Evolutionary conservation across 176 grass and related monocot genomes (phyloP).

Genomic region (Dendrocalamus sinicus): DNA sequence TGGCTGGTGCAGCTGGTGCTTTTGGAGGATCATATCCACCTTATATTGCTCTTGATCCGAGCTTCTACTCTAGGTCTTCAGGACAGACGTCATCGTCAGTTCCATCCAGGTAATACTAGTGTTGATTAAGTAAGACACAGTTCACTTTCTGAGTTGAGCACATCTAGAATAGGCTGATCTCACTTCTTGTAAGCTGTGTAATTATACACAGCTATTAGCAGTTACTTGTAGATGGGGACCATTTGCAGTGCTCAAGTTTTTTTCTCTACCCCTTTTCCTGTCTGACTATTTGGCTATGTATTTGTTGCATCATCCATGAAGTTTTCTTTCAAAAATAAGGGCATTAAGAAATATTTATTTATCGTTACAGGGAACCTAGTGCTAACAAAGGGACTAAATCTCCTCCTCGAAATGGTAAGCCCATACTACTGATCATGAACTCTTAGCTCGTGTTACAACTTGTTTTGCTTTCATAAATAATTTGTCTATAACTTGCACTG

Average conservation of each 20-base stretch:
- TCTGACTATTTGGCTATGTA: conserved; percentile 3
- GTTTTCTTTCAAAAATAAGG: background rate
- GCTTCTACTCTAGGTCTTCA: conserved; percentile 73
- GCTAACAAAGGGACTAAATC: conserved; percentile 47
- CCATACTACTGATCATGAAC: conserved; percentile 20
- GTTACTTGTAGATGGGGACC: background rate
- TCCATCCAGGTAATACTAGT: conserved; percentile 59
- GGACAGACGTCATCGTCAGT: conserved; percentile 61
- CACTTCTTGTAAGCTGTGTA: conserved; percentile 1
- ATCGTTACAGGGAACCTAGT: conserved; percentile 52
- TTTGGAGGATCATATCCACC: conserved; percentile 81
- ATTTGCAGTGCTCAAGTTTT: background rate
- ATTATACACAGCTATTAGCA: background rate
- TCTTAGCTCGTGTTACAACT: conserved; percentile 22
- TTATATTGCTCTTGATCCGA: conserved; percentile 81
- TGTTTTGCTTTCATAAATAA: conserved; percentile 34
- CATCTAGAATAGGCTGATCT: background rate
- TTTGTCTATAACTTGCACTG: conserved; percentile 31
- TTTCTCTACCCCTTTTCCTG: background rate
- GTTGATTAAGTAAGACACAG: background rate
- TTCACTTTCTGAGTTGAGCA: background rate
- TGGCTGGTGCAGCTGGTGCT: conserved; percentile 72
- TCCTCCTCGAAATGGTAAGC: conserved; percentile 51
- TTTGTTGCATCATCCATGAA: conserved; percentile 27
- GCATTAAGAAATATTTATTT: conserved; percentile 29